phyloP scores from a whole-genome alignment of 192 early-diverging fungal genomes.

The Coemansia umbellata region DNA sequence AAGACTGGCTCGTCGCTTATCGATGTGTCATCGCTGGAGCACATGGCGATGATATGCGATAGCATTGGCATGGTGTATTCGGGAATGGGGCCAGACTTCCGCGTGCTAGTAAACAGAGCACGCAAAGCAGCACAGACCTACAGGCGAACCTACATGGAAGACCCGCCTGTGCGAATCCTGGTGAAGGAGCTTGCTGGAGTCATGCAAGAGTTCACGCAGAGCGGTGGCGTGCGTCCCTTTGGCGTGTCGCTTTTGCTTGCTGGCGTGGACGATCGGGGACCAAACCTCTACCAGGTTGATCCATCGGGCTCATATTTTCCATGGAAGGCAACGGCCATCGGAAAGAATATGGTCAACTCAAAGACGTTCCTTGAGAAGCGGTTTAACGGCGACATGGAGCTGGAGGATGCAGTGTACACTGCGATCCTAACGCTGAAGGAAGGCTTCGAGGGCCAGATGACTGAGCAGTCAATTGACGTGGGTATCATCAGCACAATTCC shows the following conservation, averaged over 20 bases:
- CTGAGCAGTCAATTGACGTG: slow-evolving; percentile 92
- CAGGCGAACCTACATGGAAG: slow-evolving; percentile 87
- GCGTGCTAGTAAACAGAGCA: slow-evolving; percentile 91
- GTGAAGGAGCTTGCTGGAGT: slow-evolving; percentile 96
- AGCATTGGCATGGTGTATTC: slow-evolving; percentile 99
- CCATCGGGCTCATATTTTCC: slow-evolving; percentile 98
- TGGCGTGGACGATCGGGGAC: slow-evolving; percentile 90
- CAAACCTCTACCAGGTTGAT: slow-evolving; percentile 96
- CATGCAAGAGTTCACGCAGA: slow-evolving; percentile 99
- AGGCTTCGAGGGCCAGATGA: slow-evolving; percentile 98
- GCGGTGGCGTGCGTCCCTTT: slow-evolving; percentile 98
- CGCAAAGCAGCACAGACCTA: slow-evolving; percentile 96
- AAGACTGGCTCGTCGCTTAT: slow-evolving; percentile 89
- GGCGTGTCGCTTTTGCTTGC: slow-evolving; percentile 96
- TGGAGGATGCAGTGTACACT: slow-evolving; percentile 98
- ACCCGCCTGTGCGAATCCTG: slow-evolving; percentile 91
- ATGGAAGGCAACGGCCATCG: slow-evolving; percentile 98
- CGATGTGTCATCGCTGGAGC: slow-evolving; percentile 88
- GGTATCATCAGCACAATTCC: slow-evolving; percentile 68
- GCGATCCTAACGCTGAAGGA: slow-evolving; percentile 99
- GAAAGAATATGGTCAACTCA: slow-evolving; percentile 99
- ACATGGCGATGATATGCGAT: slow-evolving; percentile 82
- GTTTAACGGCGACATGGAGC: slow-evolving; percentile 87
- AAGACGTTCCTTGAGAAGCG: slow-evolving; percentile 99
- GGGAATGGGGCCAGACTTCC: slow-evolving; percentile 98